phyloP scores from a whole-genome alignment of 164 flowering plant genomes.

The Warburgia ugandensis region DNA sequence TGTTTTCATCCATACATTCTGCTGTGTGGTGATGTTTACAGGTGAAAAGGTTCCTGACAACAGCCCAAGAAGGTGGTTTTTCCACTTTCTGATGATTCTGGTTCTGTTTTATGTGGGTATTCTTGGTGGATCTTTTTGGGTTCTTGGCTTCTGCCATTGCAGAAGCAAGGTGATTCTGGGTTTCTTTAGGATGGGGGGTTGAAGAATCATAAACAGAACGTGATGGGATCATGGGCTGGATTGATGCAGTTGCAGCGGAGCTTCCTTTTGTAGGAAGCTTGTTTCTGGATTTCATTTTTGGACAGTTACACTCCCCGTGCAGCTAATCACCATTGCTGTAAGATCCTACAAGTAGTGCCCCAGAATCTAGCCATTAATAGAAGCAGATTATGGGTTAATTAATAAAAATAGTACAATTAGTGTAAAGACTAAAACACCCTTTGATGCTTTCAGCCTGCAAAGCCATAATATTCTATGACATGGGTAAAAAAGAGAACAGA shows the following conservation, averaged over 20 bases:
- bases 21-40: slow-evolving; percentile 39
- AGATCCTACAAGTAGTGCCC: slow-evolving; percentile 1
- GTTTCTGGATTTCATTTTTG: slow-evolving; percentile 2
- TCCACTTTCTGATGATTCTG: slow-evolving; percentile 24
- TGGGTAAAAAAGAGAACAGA: too few species aligned
- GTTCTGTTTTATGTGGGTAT: slow-evolving; percentile 21
- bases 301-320: slow-evolving; percentile 2
- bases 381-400: too few species aligned
- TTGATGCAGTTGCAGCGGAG: too few species aligned
- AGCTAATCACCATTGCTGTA: slow-evolving; percentile 15
- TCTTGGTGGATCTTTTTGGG: slow-evolving; percentile 28
- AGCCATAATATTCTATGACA: too few species aligned
- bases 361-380: not conserved
- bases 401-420: too few species aligned
- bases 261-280: too few species aligned
- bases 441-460: too few species aligned
- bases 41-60: slow-evolving; percentile 47
- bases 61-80: slow-evolving; percentile 58
- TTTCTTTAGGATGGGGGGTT: too few species aligned
- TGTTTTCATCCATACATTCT: slow-evolving; percentile 17
- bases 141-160: slow-evolving; percentile 46
- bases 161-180: too few species aligned
- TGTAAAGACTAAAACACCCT: too few species aligned
- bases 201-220: too few species aligned
- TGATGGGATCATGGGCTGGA: too few species aligned